Evolutionary conservation across 306 rosid species (phyloP).

Genomic region (Trichosanthes truncata): DNA sequence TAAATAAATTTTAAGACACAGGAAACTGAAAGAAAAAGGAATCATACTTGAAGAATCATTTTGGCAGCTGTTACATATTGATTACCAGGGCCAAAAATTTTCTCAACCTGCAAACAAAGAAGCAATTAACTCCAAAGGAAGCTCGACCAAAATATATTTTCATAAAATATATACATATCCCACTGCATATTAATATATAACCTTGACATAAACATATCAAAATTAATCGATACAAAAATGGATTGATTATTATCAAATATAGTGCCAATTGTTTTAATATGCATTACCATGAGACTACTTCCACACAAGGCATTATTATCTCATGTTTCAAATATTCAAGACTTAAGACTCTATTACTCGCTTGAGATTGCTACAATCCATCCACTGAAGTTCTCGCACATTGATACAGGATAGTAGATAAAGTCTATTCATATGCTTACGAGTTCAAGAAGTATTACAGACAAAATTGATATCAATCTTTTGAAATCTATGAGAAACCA

Average conservation of each 20-base stretch:
- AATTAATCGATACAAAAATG: background rate
- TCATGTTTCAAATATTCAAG: background rate
- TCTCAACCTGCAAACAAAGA: slow-evolving; percentile 59
- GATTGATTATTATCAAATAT: background rate
- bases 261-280: background rate
- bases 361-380: background rate
- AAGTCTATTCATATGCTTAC: background rate
- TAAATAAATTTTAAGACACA: background rate
- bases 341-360: background rate
- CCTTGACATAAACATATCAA: background rate
- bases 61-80: slow-evolving; percentile 99
- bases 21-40: background rate
- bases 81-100: slow-evolving; percentile 93
- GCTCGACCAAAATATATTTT: background rate
- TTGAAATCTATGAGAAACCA: background rate
- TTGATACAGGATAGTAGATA: background rate
- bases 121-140: background rate
- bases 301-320: background rate
- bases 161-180: background rate
- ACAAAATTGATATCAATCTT: background rate
- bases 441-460: background rate
- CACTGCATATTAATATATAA: background rate
- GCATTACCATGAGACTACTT: background rate
- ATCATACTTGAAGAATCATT: slow-evolving; percentile 88
- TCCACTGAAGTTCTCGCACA: background rate